phyloP scores from a whole-genome alignment of 306 rosid genomes.

The Pueraria montana region DNA sequence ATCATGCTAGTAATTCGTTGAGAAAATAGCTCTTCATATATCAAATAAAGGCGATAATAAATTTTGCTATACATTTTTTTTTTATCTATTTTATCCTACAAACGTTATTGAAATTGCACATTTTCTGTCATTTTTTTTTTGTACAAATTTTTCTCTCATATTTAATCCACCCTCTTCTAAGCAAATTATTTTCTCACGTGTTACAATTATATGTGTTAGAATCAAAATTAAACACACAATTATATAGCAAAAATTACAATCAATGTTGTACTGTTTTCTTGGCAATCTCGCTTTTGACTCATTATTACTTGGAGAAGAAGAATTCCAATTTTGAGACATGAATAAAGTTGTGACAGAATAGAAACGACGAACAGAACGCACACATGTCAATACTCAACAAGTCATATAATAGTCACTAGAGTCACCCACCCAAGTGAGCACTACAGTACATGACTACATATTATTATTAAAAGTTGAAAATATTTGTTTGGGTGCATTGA shows the following conservation, averaged over 20 bases:
- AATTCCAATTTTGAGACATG: constrained; percentile 14
- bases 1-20: neutral
- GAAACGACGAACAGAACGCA: constrained; percentile 32
- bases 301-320: constrained; percentile 30
- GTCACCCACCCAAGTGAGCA: no score
- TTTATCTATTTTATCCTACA: neutral
- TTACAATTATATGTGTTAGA: no score
- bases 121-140: no score
- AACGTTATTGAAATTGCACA: neutral
- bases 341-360: constrained; percentile 30
- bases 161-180: neutral
- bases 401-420: neutral
- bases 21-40: neutral
- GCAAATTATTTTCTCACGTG: no score
- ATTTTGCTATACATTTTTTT: no score
- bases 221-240: neutral
- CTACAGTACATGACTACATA: neutral
- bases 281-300: constrained; percentile 37
- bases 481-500: neutral
- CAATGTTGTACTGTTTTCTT: neutral
- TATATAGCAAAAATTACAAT: neutral
- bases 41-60: neutral
- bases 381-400: neutral
- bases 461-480: neutral
- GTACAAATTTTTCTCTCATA: no score